A percentile compares a stretch with the other conserved stretches of the same genome.
These are phyloP conservation scores for Herpetomonas tarakana DNA, from an alignment of 208 protist species.

Conservation along the genomic window DNA sequence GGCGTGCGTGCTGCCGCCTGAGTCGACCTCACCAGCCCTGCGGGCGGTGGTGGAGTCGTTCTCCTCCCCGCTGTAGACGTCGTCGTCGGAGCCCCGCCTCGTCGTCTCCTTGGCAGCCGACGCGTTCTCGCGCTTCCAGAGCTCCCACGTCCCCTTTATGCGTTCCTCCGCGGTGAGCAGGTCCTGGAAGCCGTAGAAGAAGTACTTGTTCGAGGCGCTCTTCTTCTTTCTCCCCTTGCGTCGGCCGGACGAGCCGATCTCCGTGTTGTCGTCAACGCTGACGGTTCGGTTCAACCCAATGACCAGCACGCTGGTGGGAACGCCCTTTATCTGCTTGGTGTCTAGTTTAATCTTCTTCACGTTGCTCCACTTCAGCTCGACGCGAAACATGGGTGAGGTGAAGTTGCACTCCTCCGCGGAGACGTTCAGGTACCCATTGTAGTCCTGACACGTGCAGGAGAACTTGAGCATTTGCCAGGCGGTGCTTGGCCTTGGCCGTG, in stretches of 20 bases:
- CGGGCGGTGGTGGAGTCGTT: background rate
- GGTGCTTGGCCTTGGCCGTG: background rate
- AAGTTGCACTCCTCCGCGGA: constrained; percentile 52
- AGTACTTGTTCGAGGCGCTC: constrained; percentile 35
- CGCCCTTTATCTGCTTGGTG: constrained; percentile 70
- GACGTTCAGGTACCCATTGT: constrained; percentile 52
- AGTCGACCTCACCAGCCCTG: background rate
- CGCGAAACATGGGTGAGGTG: constrained; percentile 41
- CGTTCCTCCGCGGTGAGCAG: constrained; percentile 58
- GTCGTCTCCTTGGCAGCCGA: background rate
- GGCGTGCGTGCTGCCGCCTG: background rate
- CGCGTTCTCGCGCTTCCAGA: constrained; percentile 4
- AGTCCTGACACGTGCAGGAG: constrained; percentile 67
- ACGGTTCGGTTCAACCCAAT: constrained; percentile 37
- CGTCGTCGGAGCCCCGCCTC: background rate
- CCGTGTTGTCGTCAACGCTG: constrained; percentile 12
- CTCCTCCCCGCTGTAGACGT: background rate
- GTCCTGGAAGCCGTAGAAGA: constrained; percentile 81
- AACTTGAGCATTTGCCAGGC: constrained; percentile 31
- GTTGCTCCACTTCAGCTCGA: constrained; percentile 57
- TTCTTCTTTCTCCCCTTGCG: constrained; percentile 14
- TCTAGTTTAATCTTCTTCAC: constrained; percentile 61
- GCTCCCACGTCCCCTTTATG: constrained; percentile 36
- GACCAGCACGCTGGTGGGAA: constrained; percentile 68
- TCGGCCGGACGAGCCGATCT: constrained; percentile 6